Evolutionary conservation across 2,329 filamentous ascomycete species (phyloP), one percentile per base, ranked within the genome.

Genomic region (Fusarium caatingaense): DNA sequence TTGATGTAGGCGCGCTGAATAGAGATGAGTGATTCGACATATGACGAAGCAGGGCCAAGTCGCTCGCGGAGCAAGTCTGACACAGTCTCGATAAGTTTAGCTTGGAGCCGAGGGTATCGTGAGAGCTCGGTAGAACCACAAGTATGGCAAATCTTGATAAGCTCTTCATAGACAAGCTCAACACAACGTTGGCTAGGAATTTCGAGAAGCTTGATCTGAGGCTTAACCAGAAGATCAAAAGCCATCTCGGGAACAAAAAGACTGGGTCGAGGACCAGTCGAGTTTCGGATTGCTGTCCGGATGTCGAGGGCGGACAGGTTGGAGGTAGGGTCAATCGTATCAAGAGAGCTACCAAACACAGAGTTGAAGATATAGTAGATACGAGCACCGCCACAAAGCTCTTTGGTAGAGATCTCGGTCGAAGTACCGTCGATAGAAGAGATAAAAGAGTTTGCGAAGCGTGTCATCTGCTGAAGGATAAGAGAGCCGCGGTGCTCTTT

Each of bases 281-380:
- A 99, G 83, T 99, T 99, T 75, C 96, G 92, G 74, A 99, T 99
- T 6, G 96, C 96, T 15, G 96, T 99, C 78, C 96, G 89, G 72
- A 99, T 99, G 78, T 99, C 96, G 50, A 95, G 89, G 16, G 95
- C 93, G 9, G 96, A 96, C 64, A 99, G 90, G 77, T 99, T 99
- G 49, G 92, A 93, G 3, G 95, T 99, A 7, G 96, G 96, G 75
- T 99, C 95, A 73, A 99, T 97, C 23, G 94, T 92, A 79, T 99
- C 96, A 53, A 99, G 85, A 21, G 95, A 97, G 81, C 95, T 98
- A 63, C 96, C 96, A 80, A 98, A 99, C 45, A 98, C 95, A 8
- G 94, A 97, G 83, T 98, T 98, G 87, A 98, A 98, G 73, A 98
- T 98, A 82, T 98, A 98, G 83, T 98, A 98, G 77, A 98, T 98